Evolutionary conservation across 2,329 filamentous ascomycete genomes (phyloP), one percentile per base, ranked within the genome.

Genomic region (Drechslera avenae): DNA sequence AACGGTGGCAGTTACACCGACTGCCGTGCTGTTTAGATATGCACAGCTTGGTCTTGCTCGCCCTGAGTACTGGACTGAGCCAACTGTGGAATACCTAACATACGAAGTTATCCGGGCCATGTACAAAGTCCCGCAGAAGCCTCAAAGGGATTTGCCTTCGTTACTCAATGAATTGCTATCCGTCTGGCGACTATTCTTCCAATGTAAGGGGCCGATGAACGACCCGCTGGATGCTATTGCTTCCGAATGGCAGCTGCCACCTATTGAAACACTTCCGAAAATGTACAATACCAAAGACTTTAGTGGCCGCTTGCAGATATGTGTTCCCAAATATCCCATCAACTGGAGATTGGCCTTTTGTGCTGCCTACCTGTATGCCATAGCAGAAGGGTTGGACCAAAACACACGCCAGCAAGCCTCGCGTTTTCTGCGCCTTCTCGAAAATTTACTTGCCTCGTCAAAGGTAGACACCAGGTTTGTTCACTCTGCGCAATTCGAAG

Each of bases 131-230:
- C 37, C 50, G 9, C 19, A 46, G 13, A 32, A 35, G 8, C 28
- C 43, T n/a, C 53, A 48, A 31, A 47, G 49, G 32, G 49, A 59
- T 26, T 26, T 67, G 10, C 57, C 65, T 18, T 45, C 50, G 3
- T 40, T 70, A 32, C 47, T 70, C 2, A 34, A 39, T 4, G 71
- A 73, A 54, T 57, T 73, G 2, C 31, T 71, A 8, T 66, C 67
- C 3, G 46, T 73, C 6, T 73, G 69, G 69, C 62, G 59, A 16
- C 41, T 73, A 14, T 67, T 72, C 47, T 71, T 73, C 42, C 68
- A 72, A 39, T 64, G 59, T 40, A 62, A 64, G 49, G 67, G 64
- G 17, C 19, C 19, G 16, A 43, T 50, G 5, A 46, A 52, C 14
- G 47, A 50, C 6, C 18, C 57, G 8, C 21, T 69, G 14, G 49